Evolutionary conservation across 176 grass and related monocot species (phyloP).

Genomic region (Avena insularis): DNA sequence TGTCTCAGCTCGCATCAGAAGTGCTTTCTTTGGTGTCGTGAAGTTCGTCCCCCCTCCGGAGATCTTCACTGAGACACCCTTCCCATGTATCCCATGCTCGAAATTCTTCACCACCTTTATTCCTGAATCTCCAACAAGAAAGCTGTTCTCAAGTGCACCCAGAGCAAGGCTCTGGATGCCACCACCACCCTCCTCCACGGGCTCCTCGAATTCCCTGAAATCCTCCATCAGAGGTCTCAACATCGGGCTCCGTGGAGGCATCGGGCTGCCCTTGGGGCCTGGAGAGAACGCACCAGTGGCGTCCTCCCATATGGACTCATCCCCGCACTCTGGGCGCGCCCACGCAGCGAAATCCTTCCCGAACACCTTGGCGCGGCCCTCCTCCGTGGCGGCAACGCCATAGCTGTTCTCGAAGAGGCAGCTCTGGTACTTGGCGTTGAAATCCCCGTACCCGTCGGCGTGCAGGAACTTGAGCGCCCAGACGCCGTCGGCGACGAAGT

Average conservation of each 20-base stretch:
- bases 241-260: constrained; percentile 32
- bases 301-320: constrained; percentile 91
- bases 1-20: constrained; percentile 88
- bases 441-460: constrained; percentile 56
- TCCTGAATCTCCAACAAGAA: constrained; percentile 66
- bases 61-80: constrained; percentile 76
- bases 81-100: constrained; percentile 85
- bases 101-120: constrained; percentile 85
- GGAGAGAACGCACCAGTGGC: constrained; percentile 52
- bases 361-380: constrained; percentile 84
- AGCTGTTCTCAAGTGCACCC: constrained; percentile 79
- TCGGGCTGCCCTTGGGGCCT: constrained; percentile 44
- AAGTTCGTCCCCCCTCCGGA: constrained; percentile 56
- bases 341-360: constrained; percentile 94
- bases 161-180: constrained; percentile 81
- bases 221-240: constrained; percentile 72
- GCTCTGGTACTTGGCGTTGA: constrained; percentile 75
- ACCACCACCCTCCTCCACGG: constrained; percentile 56
- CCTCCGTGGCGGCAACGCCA: constrained; percentile 64
- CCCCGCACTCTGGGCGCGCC: constrained; percentile 74
- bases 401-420: constrained; percentile 94
- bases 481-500: constrained; percentile 88
- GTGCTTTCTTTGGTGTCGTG: constrained; percentile 76
- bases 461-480: constrained; percentile 90
- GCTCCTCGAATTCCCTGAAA: constrained; percentile 84